Conservation (phyloP, 768 basidiomycete genomes). For the Tubosaeta sp. region DNA sequence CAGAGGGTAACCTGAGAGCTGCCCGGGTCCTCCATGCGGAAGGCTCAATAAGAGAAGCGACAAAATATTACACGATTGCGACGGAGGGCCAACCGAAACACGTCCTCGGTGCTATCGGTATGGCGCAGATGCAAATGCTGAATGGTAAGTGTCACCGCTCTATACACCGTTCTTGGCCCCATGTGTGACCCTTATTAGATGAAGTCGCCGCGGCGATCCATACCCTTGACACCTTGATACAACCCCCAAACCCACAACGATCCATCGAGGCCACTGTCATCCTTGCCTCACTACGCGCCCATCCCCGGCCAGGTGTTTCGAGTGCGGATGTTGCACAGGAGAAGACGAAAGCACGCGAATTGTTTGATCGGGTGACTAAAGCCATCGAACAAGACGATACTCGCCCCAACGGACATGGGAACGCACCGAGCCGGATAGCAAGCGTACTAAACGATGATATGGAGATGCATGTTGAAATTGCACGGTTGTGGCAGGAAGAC, state of each 20-base stretch:
- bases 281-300: conserved; percentile 84
- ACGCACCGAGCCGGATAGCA: conserved; percentile 33
- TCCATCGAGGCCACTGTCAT: conserved; percentile 84
- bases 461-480: conserved; percentile 89
- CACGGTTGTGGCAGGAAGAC: conserved; percentile 83
- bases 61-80: conserved; percentile 64
- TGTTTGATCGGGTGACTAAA: conserved; percentile 73
- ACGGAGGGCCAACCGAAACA: conserved; percentile 69
- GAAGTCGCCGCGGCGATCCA: conserved; percentile 84
- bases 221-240: conserved; percentile 73
- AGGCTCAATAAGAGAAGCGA: conserved; percentile 59
- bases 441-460: conserved; percentile 68
- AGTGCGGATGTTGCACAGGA: conserved; percentile 70
- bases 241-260: conserved; percentile 57
- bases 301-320: conserved; percentile 75
- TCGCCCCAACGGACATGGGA: conserved; percentile 39
- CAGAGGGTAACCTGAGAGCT: conserved; percentile 82
- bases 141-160: conserved; percentile 51
- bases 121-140: conserved; percentile 83
- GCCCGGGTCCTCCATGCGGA: conserved; percentile 78
- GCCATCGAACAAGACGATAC: conserved; percentile 61
- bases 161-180: background rate
- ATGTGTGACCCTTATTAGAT: conserved; percentile 39
- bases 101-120: conserved; percentile 74
- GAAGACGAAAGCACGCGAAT: conserved; percentile 67